Percentiles rank a stretch among this genome's conserved stretches.
Conservation (phyloP, 805 yeast species). For the Lipomyces kockii region DNA sequence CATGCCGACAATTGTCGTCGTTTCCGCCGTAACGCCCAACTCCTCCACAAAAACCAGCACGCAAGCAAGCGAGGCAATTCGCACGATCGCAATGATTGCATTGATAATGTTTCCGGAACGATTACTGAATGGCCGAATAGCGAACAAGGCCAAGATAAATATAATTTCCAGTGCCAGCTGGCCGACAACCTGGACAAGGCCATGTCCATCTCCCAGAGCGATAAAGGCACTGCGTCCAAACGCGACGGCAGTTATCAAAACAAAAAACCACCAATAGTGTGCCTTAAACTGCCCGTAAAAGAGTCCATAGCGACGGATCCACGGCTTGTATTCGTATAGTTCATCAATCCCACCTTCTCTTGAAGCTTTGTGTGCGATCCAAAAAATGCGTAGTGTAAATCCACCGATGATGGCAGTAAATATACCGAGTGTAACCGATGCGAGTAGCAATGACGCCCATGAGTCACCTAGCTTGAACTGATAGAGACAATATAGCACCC, state of each 20-base stretch:
- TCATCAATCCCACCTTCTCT: slow-evolving; percentile 38
- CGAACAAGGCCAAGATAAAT: slow-evolving; percentile 36
- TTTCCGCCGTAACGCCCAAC: slow-evolving; percentile 38
- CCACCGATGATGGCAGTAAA: slow-evolving; percentile 40
- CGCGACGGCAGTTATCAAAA: slow-evolving; percentile 37
- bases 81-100: slow-evolving; percentile 40
- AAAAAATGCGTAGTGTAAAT: slow-evolving; percentile 40
- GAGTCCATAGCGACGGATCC: slow-evolving; percentile 44
- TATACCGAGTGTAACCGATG: slow-evolving; percentile 42
- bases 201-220: slow-evolving; percentile 45
- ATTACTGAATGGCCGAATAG: slow-evolving; percentile 42
- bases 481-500: slow-evolving; percentile 43
- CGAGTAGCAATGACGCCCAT: slow-evolving; percentile 43
- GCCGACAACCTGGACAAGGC: slow-evolving; percentile 44
- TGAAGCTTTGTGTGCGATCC: slow-evolving; percentile 40
- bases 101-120: slow-evolving; percentile 44
- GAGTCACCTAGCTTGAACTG: slow-evolving; percentile 45
- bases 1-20: slow-evolving; percentile 44
- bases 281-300: slow-evolving; percentile 45
- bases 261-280: slow-evolving; percentile 46
- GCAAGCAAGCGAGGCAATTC: slow-evolving; percentile 42
- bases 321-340: slow-evolving; percentile 42
- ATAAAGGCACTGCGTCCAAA: slow-evolving; percentile 44
- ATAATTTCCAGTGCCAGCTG: slow-evolving; percentile 43
- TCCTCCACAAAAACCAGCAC: slow-evolving; percentile 44